Base-by-base conservation (phyloP, 2,329 filamentous ascomycete genomes). In the Ophiostoma perfectum region DNA sequence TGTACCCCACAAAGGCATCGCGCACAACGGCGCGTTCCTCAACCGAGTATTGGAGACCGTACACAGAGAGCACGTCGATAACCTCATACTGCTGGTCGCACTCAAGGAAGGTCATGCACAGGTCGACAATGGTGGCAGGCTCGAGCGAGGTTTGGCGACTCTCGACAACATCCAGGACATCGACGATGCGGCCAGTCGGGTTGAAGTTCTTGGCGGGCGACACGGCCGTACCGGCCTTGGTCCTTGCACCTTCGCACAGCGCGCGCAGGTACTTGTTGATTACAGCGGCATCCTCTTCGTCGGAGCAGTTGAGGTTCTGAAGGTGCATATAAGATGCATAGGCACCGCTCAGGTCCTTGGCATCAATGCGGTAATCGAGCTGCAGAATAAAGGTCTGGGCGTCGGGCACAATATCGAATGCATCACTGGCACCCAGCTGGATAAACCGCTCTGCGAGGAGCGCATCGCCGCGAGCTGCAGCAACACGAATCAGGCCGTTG, bases 1-100 rank as follows among this genome's bases (percentile, higher is more conserved):
- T 90, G 77, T 91, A 95, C 0, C 81, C 77, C 4, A 90, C 80
- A 66, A 97, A 86, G 0, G 85, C 84, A 12, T 86, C 81, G 41
- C 88, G 84, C 75, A 97, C 87, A 44, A 84, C 77, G 7, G 81
- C 81, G 70, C 93, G 87, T 75, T 96, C 90, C 12, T 84, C 81
- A 38, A 88, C 82, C 63, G 90, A 90, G 76, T 87, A 92, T 68
- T 88, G 84, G 72, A 88, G 86, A 4, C 87, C 85, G 73, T 95
- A 88, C 4, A 89, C 83, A 38, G 93, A 92, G 16, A 98, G 84
- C 0, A 96, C 84, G 75, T 96, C 92, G 71, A 92, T 89, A 4
- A 92, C 88, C 70, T 96, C 92, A 71, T 88, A 87, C 60, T 88
- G 83, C 75, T 96, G 91, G 74, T 92, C 90, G 55, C 90, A 87